Evolutionary conservation across 1,284 basidiomycete genomes (phyloP).

Genomic region (Trichosporon ovoides): DNA sequence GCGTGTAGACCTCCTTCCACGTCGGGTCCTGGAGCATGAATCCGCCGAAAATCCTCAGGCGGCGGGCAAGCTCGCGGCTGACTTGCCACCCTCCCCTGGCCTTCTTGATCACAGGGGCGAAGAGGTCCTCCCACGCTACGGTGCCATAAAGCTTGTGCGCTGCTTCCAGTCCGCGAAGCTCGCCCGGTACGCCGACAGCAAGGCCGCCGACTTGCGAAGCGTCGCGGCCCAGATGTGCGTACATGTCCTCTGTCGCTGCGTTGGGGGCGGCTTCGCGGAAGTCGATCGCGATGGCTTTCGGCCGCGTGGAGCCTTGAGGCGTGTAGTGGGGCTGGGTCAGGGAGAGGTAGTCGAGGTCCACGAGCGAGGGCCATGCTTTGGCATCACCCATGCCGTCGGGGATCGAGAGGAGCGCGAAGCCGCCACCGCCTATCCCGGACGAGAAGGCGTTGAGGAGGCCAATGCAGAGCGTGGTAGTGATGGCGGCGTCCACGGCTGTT

Average conservation of each 20-base stretch:
- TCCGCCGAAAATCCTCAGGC: constrained; percentile 57
- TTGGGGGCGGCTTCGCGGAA: constrained; percentile 83
- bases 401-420: constrained; percentile 81
- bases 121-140: constrained; percentile 68
- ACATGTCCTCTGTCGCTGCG: constrained; percentile 70
- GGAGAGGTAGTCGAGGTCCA: not conserved
- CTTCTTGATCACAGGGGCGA: constrained; percentile 67
- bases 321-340: not conserved
- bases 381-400: constrained; percentile 48
- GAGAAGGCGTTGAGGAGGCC: constrained; percentile 88
- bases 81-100: constrained; percentile 69
- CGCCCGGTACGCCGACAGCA: constrained; percentile 76
- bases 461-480: constrained; percentile 72
- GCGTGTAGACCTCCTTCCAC: constrained; percentile 75
- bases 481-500: constrained; percentile 82
- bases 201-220: constrained; percentile 68
- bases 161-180: constrained; percentile 63
- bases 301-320: not conserved
- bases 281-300: constrained; percentile 70
- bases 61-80: constrained; percentile 63
- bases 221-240: constrained; percentile 64
- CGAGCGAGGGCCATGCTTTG: not conserved
- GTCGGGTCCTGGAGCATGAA: constrained; percentile 71
- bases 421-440: constrained; percentile 78
- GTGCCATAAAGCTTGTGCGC: constrained; percentile 48